Base-by-base conservation (phyloP, 2,329 filamentous ascomycete species). In the Chaetomiaceae sp. region DNA sequence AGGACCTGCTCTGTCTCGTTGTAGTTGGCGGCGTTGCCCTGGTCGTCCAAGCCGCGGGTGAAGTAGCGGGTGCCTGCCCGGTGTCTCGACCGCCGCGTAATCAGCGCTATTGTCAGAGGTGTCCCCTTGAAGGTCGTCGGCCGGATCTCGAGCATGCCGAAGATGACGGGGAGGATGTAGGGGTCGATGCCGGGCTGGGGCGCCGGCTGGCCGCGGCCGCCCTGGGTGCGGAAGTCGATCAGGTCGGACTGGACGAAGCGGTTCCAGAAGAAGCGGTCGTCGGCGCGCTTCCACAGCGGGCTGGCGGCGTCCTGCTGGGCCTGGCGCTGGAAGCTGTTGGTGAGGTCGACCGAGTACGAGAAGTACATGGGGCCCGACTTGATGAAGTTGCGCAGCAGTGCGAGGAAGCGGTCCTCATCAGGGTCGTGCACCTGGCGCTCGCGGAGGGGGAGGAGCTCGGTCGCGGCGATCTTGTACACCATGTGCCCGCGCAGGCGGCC, bases 261-360 rank as follows among this genome's bases (percentile, higher is more conserved):
- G 72, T 99, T 99, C 90, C 92, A 99, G 77, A 96, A 99, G 78
- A 99, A 99, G 60, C 94, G 89, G 68, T 97, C 91, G 70, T 99
- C 94, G 59, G 92, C 87, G 62, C 91, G 80, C 76, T 88, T 86
- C 94, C 94, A 99, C 54, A 97, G 73, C 12, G 94, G 91, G 51
- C 80, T 75, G 15, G 81, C 80, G 52, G 76, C 73, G 68, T 95
- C 84, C 60, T 83, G 77, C 61, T 91, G 84, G 3, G 91, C 85
- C 69, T 97, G 94, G 59, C 94, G 85, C 74, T 99, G 94, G 75
- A 97, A 96, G 68, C 84, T 91, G 76, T 95, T 99, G 63, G 94
- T 99, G 60, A 99, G 81, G 71, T 99, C 94, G 69, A 95, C 83
- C 8, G 91, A 92, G 76, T 99, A 99, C 53, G 94, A 97, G 67